A percentile compares a stretch with the other conserved stretches of the same genome.
These are phyloP conservation scores for Beauveria medogensis DNA, from an alignment of 2,329 filamentous ascomycete species.

Conservation along the genomic window DNA sequence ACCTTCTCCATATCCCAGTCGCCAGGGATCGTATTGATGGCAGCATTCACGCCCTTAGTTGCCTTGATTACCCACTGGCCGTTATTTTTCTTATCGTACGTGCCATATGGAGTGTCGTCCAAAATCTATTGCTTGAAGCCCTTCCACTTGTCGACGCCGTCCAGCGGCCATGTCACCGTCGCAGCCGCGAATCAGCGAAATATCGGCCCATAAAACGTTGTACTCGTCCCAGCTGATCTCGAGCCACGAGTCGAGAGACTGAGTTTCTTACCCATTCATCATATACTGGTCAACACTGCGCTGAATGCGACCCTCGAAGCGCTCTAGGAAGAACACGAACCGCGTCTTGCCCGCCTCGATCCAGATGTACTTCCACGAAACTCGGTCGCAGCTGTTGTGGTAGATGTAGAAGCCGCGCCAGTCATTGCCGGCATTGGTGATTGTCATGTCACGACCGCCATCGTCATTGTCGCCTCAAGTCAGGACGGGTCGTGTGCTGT, in stretches of 20 bases:
- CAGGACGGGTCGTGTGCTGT: constrained; percentile 1
- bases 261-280: constrained; percentile 17
- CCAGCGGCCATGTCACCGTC: constrained; percentile 19
- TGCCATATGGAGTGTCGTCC: constrained; percentile 17
- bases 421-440: constrained; percentile 6
- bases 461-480: constrained; percentile 10
- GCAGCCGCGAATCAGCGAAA: constrained; percentile 22
- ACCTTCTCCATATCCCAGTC: constrained; percentile 18
- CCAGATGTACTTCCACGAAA: constrained; percentile 22
- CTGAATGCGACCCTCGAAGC: constrained; percentile 20
- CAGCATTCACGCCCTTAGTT: constrained; percentile 17
- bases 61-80: constrained; percentile 18
- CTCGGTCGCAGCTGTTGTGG: constrained; percentile 20
- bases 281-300: constrained; percentile 19
- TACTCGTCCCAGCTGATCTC: constrained; percentile 18
- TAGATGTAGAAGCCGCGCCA: constrained; percentile 14
- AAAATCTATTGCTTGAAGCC: constrained; percentile 19
- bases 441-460: constrained; percentile 4
- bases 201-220: constrained; percentile 18
- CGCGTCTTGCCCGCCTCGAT: constrained; percentile 15
- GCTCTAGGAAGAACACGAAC: constrained; percentile 19
- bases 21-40: constrained; percentile 16
- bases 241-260: constrained; percentile 20
- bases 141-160: constrained; percentile 18
- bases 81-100: constrained; percentile 8